phyloP scores from a whole-genome alignment of 1,284 basidiomycete species.

The Melampsora abietis-canadensis region DNA sequence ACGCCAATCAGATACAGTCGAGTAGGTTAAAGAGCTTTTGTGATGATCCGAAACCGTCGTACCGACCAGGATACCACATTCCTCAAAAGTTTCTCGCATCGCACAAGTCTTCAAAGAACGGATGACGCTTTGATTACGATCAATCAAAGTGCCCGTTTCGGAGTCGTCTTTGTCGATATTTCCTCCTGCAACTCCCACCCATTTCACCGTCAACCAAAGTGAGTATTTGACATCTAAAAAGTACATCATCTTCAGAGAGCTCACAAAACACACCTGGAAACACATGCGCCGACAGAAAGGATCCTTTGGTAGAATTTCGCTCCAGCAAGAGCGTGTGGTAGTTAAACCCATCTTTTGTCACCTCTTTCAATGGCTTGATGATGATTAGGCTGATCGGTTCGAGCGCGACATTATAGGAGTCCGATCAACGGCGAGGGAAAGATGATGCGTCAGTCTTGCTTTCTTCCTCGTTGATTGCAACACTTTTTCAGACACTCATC shows the following conservation, averaged over 20 bases:
- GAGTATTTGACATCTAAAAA: too few species aligned
- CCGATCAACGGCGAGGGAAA: too few species aligned
- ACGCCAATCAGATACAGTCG: slow-evolving; percentile 21
- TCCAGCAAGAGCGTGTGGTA: slow-evolving; percentile 47
- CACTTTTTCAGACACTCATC: too few species aligned
- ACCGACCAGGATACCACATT: slow-evolving; percentile 47
- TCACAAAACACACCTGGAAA: slow-evolving; percentile 47
- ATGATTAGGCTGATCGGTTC: slow-evolving; percentile 43
- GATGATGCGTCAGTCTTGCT: too few species aligned
- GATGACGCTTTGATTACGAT: background rate
- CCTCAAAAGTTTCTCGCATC: slow-evolving; percentile 50
- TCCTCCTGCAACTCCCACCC: slow-evolving; percentile 42
- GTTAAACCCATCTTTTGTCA: slow-evolving; percentile 46
- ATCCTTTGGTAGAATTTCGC: slow-evolving; percentile 39
- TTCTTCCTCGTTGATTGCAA: too few species aligned
- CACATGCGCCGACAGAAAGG: slow-evolving; percentile 46
- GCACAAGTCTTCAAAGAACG: slow-evolving; percentile 46
- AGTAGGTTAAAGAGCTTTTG: slow-evolving; percentile 11
- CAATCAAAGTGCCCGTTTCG: background rate
- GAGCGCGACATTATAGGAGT: too few species aligned
- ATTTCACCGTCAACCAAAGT: background rate
- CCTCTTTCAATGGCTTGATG: slow-evolving; percentile 44
- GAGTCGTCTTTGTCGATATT: slow-evolving; percentile 45
- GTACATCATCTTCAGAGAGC: too few species aligned
- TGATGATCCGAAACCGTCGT: slow-evolving; percentile 19